Evolutionary conservation across 257 asterid species (phyloP), one percentile per base, ranked within the genome.

Genomic region (Nicotiana obtusifolia): DNA sequence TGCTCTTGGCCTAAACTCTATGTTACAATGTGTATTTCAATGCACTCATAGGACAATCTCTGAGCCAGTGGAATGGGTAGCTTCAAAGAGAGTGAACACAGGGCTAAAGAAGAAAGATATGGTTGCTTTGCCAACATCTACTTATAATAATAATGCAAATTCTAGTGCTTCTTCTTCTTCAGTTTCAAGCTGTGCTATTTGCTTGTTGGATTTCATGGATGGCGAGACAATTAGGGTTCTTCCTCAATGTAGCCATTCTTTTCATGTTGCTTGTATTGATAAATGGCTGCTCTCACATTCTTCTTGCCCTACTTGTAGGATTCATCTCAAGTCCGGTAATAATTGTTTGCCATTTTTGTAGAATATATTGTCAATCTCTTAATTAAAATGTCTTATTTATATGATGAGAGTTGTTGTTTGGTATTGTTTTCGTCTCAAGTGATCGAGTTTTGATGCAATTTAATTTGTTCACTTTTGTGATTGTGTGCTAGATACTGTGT

Each of bases 271-370:
- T 57, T 83, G 84, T 78, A 31, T 85, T 53, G 86, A 87, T 71
- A 59, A 66, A 68, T 87, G 88, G 87, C 41, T 87, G 68, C 62
- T 68, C 26, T 82, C 86, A 44, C 86, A 83, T 80, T 84, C 88
- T 16, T 84, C 88, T 3, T 87, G 90, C 14, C 90, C 88, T 41
- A 83, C 85, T 19, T 85, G 88, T 62, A 81, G 88, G 56, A 78
- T 73, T 20, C 86, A 80, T 67, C 86, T 85, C 56, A 82, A 44
- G 31, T 24, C 87, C 10, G 35, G 62, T 3, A 66, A 41, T 3
- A 66, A 56, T 49, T 81, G 80, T 41, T 47, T 73, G 24, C 61
- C 8, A 3, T 41, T 41, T 41, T 41, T 41, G 49, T 41, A 41
- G 49, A 41, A 41, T 37, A 37, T 41, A 73, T 73, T 73, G 0